Base-by-base conservation (phyloP, 768 basidiomycete genomes). In the Trametes cubensis region DNA sequence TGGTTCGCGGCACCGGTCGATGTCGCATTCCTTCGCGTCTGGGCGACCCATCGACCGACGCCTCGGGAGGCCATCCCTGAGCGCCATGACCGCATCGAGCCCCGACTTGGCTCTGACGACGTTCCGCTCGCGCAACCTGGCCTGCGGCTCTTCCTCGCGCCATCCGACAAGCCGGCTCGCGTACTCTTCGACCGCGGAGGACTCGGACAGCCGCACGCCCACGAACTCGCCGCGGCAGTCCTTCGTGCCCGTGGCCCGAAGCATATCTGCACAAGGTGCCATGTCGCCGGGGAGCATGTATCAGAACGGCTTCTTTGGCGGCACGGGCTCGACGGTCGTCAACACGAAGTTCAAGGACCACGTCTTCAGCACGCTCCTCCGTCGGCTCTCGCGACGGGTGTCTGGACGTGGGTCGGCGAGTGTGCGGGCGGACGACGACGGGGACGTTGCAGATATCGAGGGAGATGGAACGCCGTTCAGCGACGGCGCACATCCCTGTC, bases 271-370 rank as follows among this genome's bases (percentile, higher is more conserved):
- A 28, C 53, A 60, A 25, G 60, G 63, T 2, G 39, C 61, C 15
- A 47, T 62, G 53, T 67, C 70, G 14, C 61, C 66, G 8, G 54
- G 46, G 21, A 52, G 48, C 21, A 26, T 56, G 21, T 66, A 61
- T 44, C 46, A 58, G 41, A 60, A 56, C 14, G 81, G 81, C 48
- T 83, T 83, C 79, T 94, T 94, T 67, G 92, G 90, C 38, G 96
- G 95, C 3, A 91, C 89, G 2, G 96, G 96, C 1, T 93, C 91
- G 15, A 98, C 97, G 6, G 83, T 88, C 55, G 95, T 98, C 62
- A 98, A 99, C 74, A 94, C 90, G 41, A 92, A 86, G 72, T 79
- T 99, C 60, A 95, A 95, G 75, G 95, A 98, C 70, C 94, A 96
- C 67, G 94, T 99, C 48, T 96, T 99, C 72, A 90, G 85, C 62